Percentiles rank a stretch among this genome's conserved stretches.
These are phyloP conservation scores for Gastrodia elata DNA, from an alignment of 106 monocot species.

Conservation along the genomic window DNA sequence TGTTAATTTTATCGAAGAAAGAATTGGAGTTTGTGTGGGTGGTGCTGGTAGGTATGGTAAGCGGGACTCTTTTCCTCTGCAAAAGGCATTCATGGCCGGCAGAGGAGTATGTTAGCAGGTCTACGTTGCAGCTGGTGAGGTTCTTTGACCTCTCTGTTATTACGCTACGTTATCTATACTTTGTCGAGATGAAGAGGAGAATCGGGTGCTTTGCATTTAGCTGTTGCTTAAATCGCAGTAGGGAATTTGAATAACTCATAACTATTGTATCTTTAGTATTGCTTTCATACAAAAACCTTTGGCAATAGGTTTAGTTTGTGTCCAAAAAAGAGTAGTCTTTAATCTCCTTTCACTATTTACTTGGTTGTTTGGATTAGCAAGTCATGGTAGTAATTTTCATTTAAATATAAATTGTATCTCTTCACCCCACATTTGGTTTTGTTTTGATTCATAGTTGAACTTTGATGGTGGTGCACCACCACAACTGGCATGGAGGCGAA, in stretches of 20 bases:
- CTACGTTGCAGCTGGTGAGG: constrained; percentile 76
- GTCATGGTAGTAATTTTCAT: not conserved
- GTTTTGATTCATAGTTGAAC: constrained; percentile 59
- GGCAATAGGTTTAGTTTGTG: not conserved
- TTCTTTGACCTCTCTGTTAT: not conserved
- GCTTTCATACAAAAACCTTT: not conserved
- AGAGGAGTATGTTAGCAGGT: constrained; percentile 65
- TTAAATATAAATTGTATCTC: not conserved
- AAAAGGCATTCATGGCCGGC: constrained; percentile 92
- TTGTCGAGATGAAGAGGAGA: not conserved
- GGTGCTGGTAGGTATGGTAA: constrained; percentile 46
- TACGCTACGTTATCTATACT: not conserved
- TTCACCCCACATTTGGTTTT: not conserved
- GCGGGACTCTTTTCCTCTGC: constrained; percentile 58
- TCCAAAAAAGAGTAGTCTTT: not conserved
- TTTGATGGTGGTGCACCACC: constrained; percentile 94
- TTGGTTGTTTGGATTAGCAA: not conserved
- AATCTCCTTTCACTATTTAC: too few relatives aligned
- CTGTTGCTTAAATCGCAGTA: not conserved
- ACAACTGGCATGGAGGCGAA: constrained; percentile 78
- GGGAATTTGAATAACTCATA: not conserved
- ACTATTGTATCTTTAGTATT: not conserved
- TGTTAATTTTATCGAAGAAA: not conserved
- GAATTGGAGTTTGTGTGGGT: not conserved
- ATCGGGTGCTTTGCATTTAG: not conserved